Base-by-base conservation (phyloP, 805 yeast genomes). In the Pichia thaimueangensis region DNA sequence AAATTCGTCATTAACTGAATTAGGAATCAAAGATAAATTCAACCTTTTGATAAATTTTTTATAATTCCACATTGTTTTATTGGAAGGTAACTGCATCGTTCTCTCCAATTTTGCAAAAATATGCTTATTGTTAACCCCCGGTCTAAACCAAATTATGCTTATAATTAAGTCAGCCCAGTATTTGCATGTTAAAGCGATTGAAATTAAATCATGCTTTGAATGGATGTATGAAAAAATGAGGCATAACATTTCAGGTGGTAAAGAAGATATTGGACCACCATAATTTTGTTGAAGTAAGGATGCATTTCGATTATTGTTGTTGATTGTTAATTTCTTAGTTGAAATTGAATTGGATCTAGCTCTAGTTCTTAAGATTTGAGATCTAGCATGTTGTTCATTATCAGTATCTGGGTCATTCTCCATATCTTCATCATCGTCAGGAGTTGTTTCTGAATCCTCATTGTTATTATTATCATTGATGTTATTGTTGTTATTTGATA, bases 131-230 rank as follows among this genome's bases (percentile, higher is more conserved):
- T 73, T 75, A 60, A 86, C 70, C 33, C 75, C 76, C 3, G 97
- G 96, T 45, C 97, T 74, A 57, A 86, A 85, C 94, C 96, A 89
- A 24, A 89, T 66, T 32, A 82, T 70, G 54, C 86, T 95, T 10
- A 87, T 78, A 12, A 85, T 78, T 32, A 85, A 68, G 50, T 78
- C 75, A 10, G 88, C 84, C 83, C 95, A 88, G 47, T 79, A 74
- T 53, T 77, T 79, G 62, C 95, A 88, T 7, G 86, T 89, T 1
- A 86, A 70, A 47, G 86, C 65, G 19, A 82, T 62, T 12, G 77
- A 68, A 22, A 76, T 78, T 45, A 80, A 64, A 52, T 82, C 88
- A 4, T 71, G 56, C 49, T 73, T 76, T 32, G 82, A 71, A 37
- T 71, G 77, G 39, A 83, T 63, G 47, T 80, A 72, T 41, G 85